phyloP scores from a whole-genome alignment of 78 protist species.

The Cavenderia fasciculata region DNA sequence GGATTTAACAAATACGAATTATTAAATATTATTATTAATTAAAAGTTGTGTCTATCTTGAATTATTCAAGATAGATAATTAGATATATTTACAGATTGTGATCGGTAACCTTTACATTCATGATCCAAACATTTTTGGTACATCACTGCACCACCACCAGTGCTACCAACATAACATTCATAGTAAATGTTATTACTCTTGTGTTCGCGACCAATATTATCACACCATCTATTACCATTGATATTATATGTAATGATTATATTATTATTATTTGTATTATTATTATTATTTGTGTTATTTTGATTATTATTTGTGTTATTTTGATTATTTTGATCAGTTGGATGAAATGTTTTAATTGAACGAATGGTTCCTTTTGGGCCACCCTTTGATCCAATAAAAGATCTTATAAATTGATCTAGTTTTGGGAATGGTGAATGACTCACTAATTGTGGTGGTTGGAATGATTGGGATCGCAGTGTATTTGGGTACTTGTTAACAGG shows the following conservation, averaged over 20 bases:
- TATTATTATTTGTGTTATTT: too few species aligned
- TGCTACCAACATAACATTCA: not conserved
- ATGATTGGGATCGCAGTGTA: too few species aligned
- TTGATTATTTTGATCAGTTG: too few species aligned
- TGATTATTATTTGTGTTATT: too few species aligned
- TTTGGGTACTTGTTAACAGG: too few species aligned
- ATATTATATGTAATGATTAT: not conserved
- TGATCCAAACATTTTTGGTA: conserved; percentile 18
- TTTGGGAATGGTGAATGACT: not conserved
- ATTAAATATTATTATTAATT: too few species aligned
- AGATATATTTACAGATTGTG: not conserved
- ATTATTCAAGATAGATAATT: not conserved
- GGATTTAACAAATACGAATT: too few species aligned
- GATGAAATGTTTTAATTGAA: too few species aligned
- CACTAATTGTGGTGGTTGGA: not conserved
- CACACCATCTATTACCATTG: conserved; percentile 14
- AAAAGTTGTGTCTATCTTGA: too few species aligned
- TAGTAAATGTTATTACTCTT: conserved; percentile 21
- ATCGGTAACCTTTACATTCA: conserved; percentile 19
- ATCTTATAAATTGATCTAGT: not conserved
- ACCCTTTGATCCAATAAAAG: not conserved
- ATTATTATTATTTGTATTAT: too few species aligned
- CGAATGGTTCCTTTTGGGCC: too few species aligned
- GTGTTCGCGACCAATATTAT: conserved; percentile 32
- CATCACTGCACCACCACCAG: not conserved